These are phyloP conservation scores for Phytophthora kernoviae DNA, from an alignment of 352 stramenopile species.

Conservation along the genomic window DNA sequence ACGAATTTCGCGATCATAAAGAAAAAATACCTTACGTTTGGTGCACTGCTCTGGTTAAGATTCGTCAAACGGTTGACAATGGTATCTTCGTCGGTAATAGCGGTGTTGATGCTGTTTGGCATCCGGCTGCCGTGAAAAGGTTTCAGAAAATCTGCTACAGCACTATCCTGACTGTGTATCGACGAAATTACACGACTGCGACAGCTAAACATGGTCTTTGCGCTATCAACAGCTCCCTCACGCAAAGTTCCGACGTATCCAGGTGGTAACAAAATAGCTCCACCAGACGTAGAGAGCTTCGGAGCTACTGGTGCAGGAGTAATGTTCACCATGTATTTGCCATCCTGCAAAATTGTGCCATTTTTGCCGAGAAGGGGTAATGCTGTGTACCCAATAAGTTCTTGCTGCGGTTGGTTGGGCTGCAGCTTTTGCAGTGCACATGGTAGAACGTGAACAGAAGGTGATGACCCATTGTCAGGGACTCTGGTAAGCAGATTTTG, in stretches of 20 bases:
- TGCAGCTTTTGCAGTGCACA: conserved; percentile 84
- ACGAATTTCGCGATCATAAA: conserved; percentile 52
- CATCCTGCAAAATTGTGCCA: conserved; percentile 58
- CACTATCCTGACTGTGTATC: conserved; percentile 58
- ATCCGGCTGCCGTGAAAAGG: conserved; percentile 45
- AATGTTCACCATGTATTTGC: conserved; percentile 46
- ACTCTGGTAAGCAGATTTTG: conserved; percentile 68
- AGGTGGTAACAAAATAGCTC: conserved; percentile 34
- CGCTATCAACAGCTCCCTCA: conserved; percentile 31
- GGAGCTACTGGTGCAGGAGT: conserved; percentile 25
- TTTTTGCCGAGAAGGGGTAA: conserved; percentile 55
- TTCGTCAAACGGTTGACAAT: conserved; percentile 36
- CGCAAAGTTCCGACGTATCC: conserved; percentile 49
- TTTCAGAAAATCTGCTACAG: conserved; percentile 47
- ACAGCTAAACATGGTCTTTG: conserved; percentile 49
- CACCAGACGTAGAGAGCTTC: conserved; percentile 18
- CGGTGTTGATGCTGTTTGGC: neutral
- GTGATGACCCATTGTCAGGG: conserved; percentile 52
- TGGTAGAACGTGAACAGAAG: conserved; percentile 82
- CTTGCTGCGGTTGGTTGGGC: conserved; percentile 59
- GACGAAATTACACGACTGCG: conserved; percentile 57
- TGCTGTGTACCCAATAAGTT: conserved; percentile 61
- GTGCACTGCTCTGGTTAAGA: conserved; percentile 35
- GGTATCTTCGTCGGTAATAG: conserved; percentile 28
- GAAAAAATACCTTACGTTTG: conserved; percentile 61